Evolutionary conservation across 2,329 filamentous ascomycete genomes (phyloP).

Genomic region (Spiromastix sp.): DNA sequence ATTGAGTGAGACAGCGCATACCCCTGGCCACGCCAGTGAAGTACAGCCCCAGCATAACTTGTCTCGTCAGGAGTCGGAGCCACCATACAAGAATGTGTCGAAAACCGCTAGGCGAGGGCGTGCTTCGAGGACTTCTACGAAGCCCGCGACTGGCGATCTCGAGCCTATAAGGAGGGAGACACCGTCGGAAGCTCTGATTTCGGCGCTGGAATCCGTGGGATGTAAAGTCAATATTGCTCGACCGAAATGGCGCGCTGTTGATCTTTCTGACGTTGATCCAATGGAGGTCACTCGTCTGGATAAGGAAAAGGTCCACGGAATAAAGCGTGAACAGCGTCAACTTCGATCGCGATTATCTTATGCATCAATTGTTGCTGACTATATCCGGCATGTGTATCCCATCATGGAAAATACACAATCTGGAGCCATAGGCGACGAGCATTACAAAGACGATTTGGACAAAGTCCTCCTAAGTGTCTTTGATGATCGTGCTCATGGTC

Average conservation of each 20-base stretch:
- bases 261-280: slow-evolving; percentile 8
- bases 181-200: slow-evolving; percentile 8
- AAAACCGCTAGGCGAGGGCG: no score
- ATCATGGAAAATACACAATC: slow-evolving; percentile 10
- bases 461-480: slow-evolving; percentile 25
- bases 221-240: slow-evolving; percentile 4
- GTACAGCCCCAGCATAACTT: no score
- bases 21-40: no score
- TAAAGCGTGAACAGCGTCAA: neutral
- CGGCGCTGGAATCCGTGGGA: slow-evolving; percentile 6
- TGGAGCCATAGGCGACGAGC: neutral
- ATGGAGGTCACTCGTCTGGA: neutral
- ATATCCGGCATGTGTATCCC: slow-evolving; percentile 26
- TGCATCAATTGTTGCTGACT: slow-evolving; percentile 27
- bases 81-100: no score
- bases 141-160: no score
- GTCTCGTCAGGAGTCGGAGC: no score
- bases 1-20: no score
- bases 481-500: slow-evolving; percentile 13
- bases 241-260: slow-evolving; percentile 3
- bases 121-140: no score
- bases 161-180: no score
- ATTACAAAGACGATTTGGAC: slow-evolving; percentile 12
- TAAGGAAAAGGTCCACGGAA: neutral
- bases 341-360: slow-evolving; percentile 3